Evolutionary conservation across 306 rosid genomes (phyloP), one percentile per base, ranked within the genome.

Genomic region (Casuarina cunninghamiana): DNA sequence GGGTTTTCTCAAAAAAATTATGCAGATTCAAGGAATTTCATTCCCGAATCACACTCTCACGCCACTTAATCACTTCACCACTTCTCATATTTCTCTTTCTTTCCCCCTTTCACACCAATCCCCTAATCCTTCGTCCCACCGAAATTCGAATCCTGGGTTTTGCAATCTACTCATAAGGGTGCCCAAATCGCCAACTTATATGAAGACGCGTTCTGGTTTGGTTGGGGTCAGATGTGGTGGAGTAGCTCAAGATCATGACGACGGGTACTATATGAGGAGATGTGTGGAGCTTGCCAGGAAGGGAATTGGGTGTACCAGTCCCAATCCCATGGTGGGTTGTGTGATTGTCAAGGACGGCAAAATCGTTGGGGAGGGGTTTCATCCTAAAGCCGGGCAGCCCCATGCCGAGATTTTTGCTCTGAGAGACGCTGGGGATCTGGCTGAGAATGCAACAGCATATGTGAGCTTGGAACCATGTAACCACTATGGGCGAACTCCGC

Each of bases 391-490:
- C 32, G 32, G 32, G 32, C 32, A 26, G 32, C 32, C 32, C 32
- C 32, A 26, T 26, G 32, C 32, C 32, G 32, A 26, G 32, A 97
- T 90, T 50, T 94, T 89, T 86, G 98, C 97, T 72, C 84, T 94
- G 57, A 82, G 93, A 78, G 93, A 90, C 83, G 98, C 98, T 6
- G 98, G 92, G 69, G 91, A 88, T 79, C 82, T 84, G 86, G 95
- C 98, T 0, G 95, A 92, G 77, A 86, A 85, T 38, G 95, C 92
- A 16, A 92, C 95, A 0, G 97, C 97, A 61, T 94, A 92, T 85
- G 97, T 94, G 75, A 94, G 88, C 83, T 83, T 94, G 85, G 98
- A 94, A 76, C 98, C 98, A 69, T 94, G 98, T 71, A 94, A 92
- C 76, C 98, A 94, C 83, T 86, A 84, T 77, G 98, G 98, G 57